These are phyloP conservation scores for Gossypium laxum DNA, from an alignment of 441 rosid genomes.

Conservation along the genomic window DNA sequence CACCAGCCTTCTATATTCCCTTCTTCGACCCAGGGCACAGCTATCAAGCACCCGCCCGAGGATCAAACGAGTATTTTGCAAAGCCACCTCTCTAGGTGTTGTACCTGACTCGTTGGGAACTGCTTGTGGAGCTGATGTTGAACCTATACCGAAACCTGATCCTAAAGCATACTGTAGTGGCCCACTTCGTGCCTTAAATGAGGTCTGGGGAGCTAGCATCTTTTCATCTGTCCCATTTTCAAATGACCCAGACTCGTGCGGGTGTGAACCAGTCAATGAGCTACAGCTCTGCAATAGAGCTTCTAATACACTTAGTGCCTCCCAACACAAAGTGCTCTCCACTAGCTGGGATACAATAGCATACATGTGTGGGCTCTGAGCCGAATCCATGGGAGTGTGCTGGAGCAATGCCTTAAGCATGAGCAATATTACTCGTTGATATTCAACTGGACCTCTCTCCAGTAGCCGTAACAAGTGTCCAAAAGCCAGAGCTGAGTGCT, in stretches of 20 bases:
- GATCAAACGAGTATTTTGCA: conserved; percentile 73
- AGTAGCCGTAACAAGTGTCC: conserved; percentile 85
- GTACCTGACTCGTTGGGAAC: conserved; percentile 45
- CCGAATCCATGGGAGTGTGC: conserved; percentile 95
- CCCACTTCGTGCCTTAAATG: conserved; percentile 80
- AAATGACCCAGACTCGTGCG: conserved; percentile 47
- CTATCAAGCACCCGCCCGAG: conserved; percentile 81
- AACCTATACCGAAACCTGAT: conserved; percentile 34
- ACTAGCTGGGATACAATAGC: conserved; percentile 89
- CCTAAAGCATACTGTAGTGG: conserved; percentile 58
- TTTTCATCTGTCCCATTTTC: conserved; percentile 81
- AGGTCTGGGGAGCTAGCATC: conserved; percentile 66
- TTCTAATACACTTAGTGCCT: conserved; percentile 82
- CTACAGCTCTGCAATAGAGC: conserved; percentile 95
- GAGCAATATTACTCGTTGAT: conserved; percentile 80
- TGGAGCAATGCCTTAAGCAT: conserved; percentile 91
- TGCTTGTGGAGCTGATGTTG: conserved; percentile 36
- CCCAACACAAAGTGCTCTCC: conserved; percentile 93
- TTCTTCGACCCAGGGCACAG: conserved; percentile 74
- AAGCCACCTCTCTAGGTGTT: conserved; percentile 65
- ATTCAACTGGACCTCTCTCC: conserved; percentile 90
- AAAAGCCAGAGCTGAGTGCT: conserved; percentile 89
- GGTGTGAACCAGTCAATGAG: conserved; percentile 59
- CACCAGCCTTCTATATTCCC: conserved; percentile 75
- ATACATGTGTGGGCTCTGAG: conserved; percentile 96